Evolutionary conservation across 2,329 filamentous ascomycete genomes (phyloP).

Genomic region (Xylariaceae sp.): DNA sequence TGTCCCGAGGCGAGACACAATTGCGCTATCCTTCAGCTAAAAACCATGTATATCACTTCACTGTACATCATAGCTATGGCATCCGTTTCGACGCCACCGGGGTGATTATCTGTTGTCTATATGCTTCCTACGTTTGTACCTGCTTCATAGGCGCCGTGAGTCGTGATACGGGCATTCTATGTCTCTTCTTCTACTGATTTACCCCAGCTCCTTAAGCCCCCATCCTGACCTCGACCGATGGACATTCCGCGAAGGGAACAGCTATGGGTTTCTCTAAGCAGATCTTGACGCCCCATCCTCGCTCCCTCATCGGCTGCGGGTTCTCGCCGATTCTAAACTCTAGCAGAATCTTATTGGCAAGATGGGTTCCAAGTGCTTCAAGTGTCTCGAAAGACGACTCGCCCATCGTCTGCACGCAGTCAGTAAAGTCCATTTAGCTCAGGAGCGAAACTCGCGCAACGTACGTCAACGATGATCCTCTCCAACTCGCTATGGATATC

Average conservation of each 20-base stretch:
- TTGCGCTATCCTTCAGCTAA: too few relatives aligned
- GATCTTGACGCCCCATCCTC: slow-evolving; percentile 53
- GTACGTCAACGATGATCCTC: slow-evolving; percentile 56
- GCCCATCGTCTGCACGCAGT: slow-evolving; percentile 42
- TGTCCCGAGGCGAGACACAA: too few relatives aligned
- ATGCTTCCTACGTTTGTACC: too few relatives aligned
- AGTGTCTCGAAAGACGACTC: slow-evolving; percentile 58
- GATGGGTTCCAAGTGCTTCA: slow-evolving; percentile 52
- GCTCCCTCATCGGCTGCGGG: slow-evolving; percentile 32
- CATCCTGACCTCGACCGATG: slow-evolving; percentile 56
- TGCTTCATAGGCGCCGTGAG: too few relatives aligned
- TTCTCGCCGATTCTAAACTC: slow-evolving; percentile 33
- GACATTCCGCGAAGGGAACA: slow-evolving; percentile 67
- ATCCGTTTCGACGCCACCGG: too few relatives aligned
- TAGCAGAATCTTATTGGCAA: slow-evolving; percentile 41
- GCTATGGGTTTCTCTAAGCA: slow-evolving; percentile 69
- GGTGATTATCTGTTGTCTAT: too few relatives aligned
- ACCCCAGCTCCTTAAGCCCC: slow-evolving; percentile 14
- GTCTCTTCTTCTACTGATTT: background rate
- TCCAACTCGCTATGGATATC: slow-evolving; percentile 57
- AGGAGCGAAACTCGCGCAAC: slow-evolving; percentile 17
- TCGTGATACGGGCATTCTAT: too few relatives aligned
- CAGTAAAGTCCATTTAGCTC: background rate
- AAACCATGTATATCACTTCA: too few relatives aligned
- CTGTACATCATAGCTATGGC: too few relatives aligned